Evolutionary conservation across 2,329 filamentous ascomycete species (phyloP).

Genomic region (Aspergillus oerlinghausenensis): DNA sequence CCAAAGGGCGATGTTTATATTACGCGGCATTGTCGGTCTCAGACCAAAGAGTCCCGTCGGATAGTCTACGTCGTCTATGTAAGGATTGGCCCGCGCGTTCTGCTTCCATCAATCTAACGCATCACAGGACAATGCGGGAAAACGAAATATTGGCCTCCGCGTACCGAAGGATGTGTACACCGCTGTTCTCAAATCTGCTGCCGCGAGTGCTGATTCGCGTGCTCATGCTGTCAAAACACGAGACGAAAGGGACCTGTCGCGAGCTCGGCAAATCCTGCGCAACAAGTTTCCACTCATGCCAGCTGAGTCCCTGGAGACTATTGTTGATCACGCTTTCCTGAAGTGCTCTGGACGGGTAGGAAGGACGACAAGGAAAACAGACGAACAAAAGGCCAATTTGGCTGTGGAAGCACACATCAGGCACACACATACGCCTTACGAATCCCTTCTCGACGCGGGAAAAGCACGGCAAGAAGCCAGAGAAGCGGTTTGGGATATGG

Average conservation of each 20-base stretch:
- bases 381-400: slow-evolving; percentile 32
- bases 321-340: slow-evolving; percentile 38
- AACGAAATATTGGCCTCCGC: slow-evolving; percentile 39
- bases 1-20: slow-evolving; percentile 41
- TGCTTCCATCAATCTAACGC: slow-evolving; percentile 4
- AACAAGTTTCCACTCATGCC: slow-evolving; percentile 39
- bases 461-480: slow-evolving; percentile 25
- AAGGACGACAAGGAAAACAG: slow-evolving; percentile 26
- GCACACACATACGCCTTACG: slow-evolving; percentile 40
- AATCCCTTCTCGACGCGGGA: slow-evolving; percentile 27
- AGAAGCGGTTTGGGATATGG: slow-evolving; percentile 25
- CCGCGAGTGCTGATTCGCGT: slow-evolving; percentile 38
- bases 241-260: slow-evolving; percentile 27
- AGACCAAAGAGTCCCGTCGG: slow-evolving; percentile 28
- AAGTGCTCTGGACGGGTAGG: slow-evolving; percentile 40
- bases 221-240: slow-evolving; percentile 35
- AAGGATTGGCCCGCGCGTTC: slow-evolving; percentile 7
- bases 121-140: slow-evolving; percentile 25
- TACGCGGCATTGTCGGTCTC: slow-evolving; percentile 38
- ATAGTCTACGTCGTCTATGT: slow-evolving; percentile 38
- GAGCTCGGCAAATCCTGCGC: slow-evolving; percentile 23
- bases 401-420: slow-evolving; percentile 43
- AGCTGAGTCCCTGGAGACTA: slow-evolving; percentile 21
- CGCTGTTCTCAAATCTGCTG: slow-evolving; percentile 35
- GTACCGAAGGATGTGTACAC: slow-evolving; percentile 37